Evolutionary conservation across 495 filamentous ascomycete genomes (phyloP), one percentile per base, ranked within the genome.

Genomic region (Lasiosphaeria miniovina): DNA sequence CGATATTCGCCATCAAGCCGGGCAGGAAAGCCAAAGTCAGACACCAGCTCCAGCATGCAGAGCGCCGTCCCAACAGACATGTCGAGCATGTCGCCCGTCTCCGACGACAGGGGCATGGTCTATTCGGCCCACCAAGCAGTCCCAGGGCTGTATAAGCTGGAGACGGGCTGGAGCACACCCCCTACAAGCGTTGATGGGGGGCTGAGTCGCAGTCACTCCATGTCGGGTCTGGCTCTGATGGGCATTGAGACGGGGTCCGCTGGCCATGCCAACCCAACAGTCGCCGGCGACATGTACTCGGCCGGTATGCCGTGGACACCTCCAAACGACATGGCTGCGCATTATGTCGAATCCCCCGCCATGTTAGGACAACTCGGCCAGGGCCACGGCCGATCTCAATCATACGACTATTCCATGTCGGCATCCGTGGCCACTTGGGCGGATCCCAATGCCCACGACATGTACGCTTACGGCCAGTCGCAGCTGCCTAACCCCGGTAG

Each of bases 1-100:
- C 70, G 68, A 1, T 83, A 83, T 57, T 81, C 79, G 11, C 79
- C 79, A 17, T 82, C 80, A 1, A 75, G 74, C 59, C 67, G 79
- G 52, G 72, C 77, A 11, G 74, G 75, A 49, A 80, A 78, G 63
- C 71, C 74, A 41, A 78, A 75, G 55, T 71, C 74, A 46, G 68
- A 77, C 38, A 56, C 58, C 57, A 68, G 59, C 62, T 64, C 67
- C 67, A 70, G 33, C 62, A 55, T 59, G 7, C 69, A 70, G 46
- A 54, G 57, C 57, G 46, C 61, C 3, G 17, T 60, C 11, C 38
- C 55, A n/a, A 15, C 59, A 15, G 63, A 66, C 49, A 57, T 68
- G 60, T 61, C 66, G 4, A 43, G 49, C 17, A 55, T 70, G 61
- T 59, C 60, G 6, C 57, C 62, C 1, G 41, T 64, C 24, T 57